Conservation (phyloP, 2,329 filamentous ascomycete species). For the Teratosphaeria viscida region DNA sequence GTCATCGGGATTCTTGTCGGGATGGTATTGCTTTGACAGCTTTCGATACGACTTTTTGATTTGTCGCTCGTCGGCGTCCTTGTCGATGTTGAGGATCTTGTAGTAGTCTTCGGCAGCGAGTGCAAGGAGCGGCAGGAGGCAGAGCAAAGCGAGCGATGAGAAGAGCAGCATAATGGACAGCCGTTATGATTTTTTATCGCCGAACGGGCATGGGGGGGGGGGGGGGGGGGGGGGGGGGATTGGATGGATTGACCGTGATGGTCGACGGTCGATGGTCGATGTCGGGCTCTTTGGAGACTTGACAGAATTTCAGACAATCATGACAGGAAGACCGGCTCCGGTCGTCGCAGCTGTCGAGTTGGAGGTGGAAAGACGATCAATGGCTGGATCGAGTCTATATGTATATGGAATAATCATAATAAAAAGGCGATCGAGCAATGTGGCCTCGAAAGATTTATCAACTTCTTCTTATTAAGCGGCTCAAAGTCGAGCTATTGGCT, state of each 20-base stretch:
- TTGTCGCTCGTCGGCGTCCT: conserved; percentile 69
- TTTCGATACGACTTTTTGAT: conserved; percentile 89
- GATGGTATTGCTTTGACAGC: conserved; percentile 90
- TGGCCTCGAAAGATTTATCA: not conserved
- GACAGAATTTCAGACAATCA: not conserved
- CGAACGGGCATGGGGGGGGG: conserved; percentile 1
- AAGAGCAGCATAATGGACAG: conserved; percentile 31
- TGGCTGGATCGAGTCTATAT: not conserved
- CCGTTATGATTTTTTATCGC: not conserved
- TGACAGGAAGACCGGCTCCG: not conserved
- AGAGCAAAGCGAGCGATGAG: conserved; percentile 32
- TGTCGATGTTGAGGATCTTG: conserved; percentile 73
- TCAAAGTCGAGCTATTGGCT: not conserved
- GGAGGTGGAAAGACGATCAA: not conserved
- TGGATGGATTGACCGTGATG: not conserved
- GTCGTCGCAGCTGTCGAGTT: not conserved
- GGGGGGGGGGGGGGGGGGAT: too few species aligned
- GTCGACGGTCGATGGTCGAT: not conserved
- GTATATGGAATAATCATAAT: too few species aligned
- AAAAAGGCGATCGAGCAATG: not conserved
- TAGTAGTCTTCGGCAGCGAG: conserved; percentile 61
- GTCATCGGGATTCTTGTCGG: conserved; percentile 91
- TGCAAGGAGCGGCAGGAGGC: conserved; percentile 33
- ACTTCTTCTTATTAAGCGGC: not conserved
- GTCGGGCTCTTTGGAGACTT: not conserved